Conservation (phyloP, 306 rosid genomes). For the Rosa lucieae region DNA sequence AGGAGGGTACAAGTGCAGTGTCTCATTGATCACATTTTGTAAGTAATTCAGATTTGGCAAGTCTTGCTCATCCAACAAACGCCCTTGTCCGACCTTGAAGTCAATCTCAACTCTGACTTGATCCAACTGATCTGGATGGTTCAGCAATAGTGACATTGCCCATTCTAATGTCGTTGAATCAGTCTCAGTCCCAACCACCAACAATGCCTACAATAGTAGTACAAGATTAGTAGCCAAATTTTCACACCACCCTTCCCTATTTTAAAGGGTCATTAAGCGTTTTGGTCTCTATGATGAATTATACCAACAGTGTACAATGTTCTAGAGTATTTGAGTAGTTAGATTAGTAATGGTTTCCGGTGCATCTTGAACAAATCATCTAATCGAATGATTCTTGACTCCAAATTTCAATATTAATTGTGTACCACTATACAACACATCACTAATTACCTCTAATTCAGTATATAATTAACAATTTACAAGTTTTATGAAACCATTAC, state of each 20-base stretch:
- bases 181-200: constrained; percentile 27
- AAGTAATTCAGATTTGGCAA: constrained; percentile 27
- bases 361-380: too few relatives aligned
- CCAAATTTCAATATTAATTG: too few relatives aligned
- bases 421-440: too few relatives aligned
- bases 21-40: constrained; percentile 28
- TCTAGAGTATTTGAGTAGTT: too few relatives aligned
- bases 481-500: not conserved
- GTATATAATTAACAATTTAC: too few relatives aligned
- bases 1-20: constrained; percentile 21
- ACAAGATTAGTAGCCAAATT: not conserved
- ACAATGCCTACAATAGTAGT: not conserved
- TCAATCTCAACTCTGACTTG: constrained; percentile 24
- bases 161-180: constrained; percentile 15
- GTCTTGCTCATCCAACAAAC: constrained; percentile 23
- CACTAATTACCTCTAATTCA: too few relatives aligned
- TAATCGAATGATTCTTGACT: too few relatives aligned
- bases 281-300: too few relatives aligned
- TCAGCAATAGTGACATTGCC: constrained; percentile 29
- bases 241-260: too few relatives aligned
- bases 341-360: too few relatives aligned
- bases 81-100: constrained; percentile 8
- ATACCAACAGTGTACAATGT: too few relatives aligned
- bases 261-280: too few relatives aligned
- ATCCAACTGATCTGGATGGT: constrained; percentile 25